Percentiles rank a stretch among this genome's conserved stretches.
These are phyloP conservation scores for Selaginella tamariscina DNA, from an alignment of 75 land plant species.

Conservation along the genomic window DNA sequence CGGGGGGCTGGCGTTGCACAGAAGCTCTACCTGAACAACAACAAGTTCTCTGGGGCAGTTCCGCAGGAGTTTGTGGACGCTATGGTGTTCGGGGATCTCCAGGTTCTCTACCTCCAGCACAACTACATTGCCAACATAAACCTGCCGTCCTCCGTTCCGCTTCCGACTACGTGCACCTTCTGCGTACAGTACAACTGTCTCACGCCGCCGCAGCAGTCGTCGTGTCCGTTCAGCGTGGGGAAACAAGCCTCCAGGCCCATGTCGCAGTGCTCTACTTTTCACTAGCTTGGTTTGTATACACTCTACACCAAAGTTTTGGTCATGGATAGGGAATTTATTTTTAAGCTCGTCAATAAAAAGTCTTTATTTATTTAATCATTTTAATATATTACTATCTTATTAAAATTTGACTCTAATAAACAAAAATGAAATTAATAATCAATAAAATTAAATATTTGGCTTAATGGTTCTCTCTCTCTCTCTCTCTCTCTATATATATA, in stretches of 20 bases:
- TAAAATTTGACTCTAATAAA: no score
- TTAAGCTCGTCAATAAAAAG: no score
- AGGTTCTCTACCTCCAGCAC: slow-evolving; percentile 63
- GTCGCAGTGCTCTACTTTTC: slow-evolving; percentile 30
- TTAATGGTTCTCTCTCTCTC: no score
- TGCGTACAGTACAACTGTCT: slow-evolving; percentile 72
- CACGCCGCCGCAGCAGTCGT: slow-evolving; percentile 45
- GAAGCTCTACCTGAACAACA: slow-evolving; percentile 65
- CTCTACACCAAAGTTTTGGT: no score
- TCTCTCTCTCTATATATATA: no score
- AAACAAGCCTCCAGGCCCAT: slow-evolving; percentile 45
- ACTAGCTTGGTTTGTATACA: no score
- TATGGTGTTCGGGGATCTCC: slow-evolving; percentile 36
- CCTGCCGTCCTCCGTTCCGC: slow-evolving; percentile 30
- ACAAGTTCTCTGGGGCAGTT: slow-evolving; percentile 56
- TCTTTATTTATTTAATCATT: no score
- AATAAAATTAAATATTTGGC: no score
- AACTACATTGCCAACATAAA: slow-evolving; percentile 47
- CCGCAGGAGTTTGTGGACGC: slow-evolving; percentile 45
- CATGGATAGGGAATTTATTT: no score
- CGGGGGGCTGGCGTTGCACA: slow-evolving; percentile 40
- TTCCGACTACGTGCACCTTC: slow-evolving; percentile 45
- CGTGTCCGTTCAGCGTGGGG: slow-evolving; percentile 56
- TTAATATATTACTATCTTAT: no score
- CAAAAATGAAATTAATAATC: no score